phyloP scores from a whole-genome alignment of 2,329 filamentous ascomycete species.

The Spiromastix sp. region DNA sequence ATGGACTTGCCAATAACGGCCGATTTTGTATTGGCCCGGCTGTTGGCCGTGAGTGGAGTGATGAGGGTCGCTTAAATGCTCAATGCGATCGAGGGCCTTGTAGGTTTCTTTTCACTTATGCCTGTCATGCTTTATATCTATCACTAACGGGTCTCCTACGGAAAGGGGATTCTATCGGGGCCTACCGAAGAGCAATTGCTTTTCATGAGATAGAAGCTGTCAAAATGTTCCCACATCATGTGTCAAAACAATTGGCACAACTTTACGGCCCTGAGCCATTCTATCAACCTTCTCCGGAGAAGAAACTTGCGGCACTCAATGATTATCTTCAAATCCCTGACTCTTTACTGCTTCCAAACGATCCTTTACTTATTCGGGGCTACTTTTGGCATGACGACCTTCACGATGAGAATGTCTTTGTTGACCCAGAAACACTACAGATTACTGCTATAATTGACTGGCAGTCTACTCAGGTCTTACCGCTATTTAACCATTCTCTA shows the following conservation, averaged over 20 bases:
- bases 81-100: conserved; percentile 7
- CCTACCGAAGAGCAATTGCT: conserved; percentile 5
- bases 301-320: conserved; percentile 17
- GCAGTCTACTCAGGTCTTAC: conserved; percentile 21
- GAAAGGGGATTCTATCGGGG: background rate
- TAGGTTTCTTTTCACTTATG: background rate
- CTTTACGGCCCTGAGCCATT: conserved; percentile 9
- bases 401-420: conserved; percentile 22
- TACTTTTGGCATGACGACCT: conserved; percentile 22
- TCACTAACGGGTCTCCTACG: background rate
- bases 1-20: conserved; percentile 7
- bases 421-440: conserved; percentile 18
- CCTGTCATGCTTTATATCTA: background rate
- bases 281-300: conserved; percentile 15
- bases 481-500: conserved; percentile 19
- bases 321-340: conserved; percentile 12
- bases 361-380: conserved; percentile 9
- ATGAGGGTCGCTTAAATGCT: conserved; percentile 10
- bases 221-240: background rate
- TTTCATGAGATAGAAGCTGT: conserved; percentile 4
- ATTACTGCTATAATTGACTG: conserved; percentile 24
- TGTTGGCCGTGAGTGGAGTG: conserved; percentile 19
- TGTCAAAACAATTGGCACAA: conserved; percentile 7
- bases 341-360: conserved; percentile 1
- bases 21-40: conserved; percentile 19